A percentile compares a stretch with the other conserved stretches of the same genome.
Evolutionary conservation across 148 eudicot genomes (phyloP).

Genomic region (Cornus controversa): DNA sequence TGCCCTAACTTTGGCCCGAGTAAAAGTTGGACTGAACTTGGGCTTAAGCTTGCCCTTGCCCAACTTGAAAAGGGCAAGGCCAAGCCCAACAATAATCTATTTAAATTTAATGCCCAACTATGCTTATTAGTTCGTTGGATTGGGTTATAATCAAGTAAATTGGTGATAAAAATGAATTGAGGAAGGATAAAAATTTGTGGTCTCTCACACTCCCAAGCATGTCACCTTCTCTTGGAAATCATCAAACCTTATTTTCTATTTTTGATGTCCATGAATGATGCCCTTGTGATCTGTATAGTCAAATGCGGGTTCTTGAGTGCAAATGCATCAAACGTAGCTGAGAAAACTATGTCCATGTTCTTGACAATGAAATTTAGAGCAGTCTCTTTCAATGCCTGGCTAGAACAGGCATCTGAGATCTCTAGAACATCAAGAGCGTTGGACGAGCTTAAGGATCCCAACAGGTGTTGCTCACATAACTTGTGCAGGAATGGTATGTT

Average conservation of each 20-base stretch:
- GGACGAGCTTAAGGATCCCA: conserved; percentile 36
- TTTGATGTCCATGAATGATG: conserved; percentile 56
- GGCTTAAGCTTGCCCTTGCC: too few relatives aligned
- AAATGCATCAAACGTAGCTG: conserved; percentile 60
- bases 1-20: too few relatives aligned
- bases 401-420: conserved; percentile 61
- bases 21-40: too few relatives aligned
- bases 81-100: too few relatives aligned
- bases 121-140: too few relatives aligned
- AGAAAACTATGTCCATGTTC: conserved; percentile 13
- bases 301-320: conserved; percentile 74
- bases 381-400: conserved; percentile 46
- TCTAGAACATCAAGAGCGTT: conserved; percentile 68
- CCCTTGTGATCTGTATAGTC: conserved; percentile 74
- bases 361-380: conserved; percentile 45
- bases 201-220: too few relatives aligned
- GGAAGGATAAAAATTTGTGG: too few relatives aligned
- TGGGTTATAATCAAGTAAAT: too few relatives aligned
- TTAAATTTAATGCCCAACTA: too few relatives aligned
- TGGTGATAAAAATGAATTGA: too few relatives aligned
- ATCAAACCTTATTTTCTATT: conserved; percentile 17
- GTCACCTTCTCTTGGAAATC: too few relatives aligned
- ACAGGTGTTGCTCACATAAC: conserved; percentile 60
- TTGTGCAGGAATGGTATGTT: conserved; percentile 57
- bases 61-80: too few relatives aligned